Conservation (phyloP, 257 asterid genomes). For the Cinchona pubescens region DNA sequence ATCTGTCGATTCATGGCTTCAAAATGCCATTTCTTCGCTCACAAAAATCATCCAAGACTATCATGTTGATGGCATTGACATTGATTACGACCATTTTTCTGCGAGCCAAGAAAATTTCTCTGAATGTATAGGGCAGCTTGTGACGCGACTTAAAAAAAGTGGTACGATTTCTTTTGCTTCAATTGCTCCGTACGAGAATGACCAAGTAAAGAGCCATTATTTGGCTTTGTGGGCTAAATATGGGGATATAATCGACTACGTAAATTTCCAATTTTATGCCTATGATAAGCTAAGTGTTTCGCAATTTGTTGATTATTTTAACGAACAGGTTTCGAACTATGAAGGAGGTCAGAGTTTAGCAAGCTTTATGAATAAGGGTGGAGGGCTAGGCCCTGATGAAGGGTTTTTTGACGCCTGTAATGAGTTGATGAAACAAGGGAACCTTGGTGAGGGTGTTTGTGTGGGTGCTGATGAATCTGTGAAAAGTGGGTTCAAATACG, state of each 20-base stretch:
- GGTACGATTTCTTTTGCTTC: constrained; percentile 20
- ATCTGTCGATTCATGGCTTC: constrained; percentile 19
- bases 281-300: constrained; percentile 1
- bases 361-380: constrained; percentile 14
- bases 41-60: constrained; percentile 10
- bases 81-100: constrained; percentile 21
- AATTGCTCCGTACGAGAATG: constrained; percentile 20
- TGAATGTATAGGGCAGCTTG: constrained; percentile 19
- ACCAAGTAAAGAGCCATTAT: constrained; percentile 6
- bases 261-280: constrained; percentile 28
- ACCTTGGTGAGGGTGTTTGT: constrained; percentile 21
- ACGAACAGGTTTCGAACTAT: constrained; percentile 10
- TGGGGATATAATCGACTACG: constrained; percentile 17
- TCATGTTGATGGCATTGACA: constrained; percentile 19
- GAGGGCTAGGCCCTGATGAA: constrained; percentile 14
- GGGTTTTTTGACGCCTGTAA: constrained; percentile 24
- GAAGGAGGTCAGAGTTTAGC: constrained; percentile 16
- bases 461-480: constrained; percentile 27
- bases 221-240: constrained; percentile 15
- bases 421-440: not conserved
- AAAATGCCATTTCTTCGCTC: constrained; percentile 24
- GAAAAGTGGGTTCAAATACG: constrained; percentile 11
- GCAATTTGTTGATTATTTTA: constrained; percentile 3
- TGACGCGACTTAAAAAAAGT: constrained; percentile 9
- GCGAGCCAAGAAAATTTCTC: constrained; percentile 1